Conservation (phyloP, 2,329 filamentous ascomycete genomes). For the Pseudogymnoascus sp. region DNA sequence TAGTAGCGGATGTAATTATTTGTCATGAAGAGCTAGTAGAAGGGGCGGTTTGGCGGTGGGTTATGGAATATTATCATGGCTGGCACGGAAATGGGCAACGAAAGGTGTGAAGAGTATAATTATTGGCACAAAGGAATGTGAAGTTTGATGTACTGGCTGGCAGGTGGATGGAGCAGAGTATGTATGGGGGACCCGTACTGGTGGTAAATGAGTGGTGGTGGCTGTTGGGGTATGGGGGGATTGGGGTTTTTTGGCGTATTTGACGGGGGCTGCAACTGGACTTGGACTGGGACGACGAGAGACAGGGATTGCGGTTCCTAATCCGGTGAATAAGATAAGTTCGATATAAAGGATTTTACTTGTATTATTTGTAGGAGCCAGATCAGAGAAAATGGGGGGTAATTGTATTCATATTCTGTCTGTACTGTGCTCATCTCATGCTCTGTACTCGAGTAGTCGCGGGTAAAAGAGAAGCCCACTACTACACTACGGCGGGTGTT, state of each 20-base stretch:
- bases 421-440: neutral
- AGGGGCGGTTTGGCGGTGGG: neutral
- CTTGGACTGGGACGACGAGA: neutral
- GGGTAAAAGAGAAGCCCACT: neutral
- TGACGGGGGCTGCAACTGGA: neutral
- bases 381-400: neutral
- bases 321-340: neutral
- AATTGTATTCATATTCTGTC: neutral
- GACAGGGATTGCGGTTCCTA: neutral
- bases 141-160: neutral
- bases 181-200: neutral
- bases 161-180: neutral
- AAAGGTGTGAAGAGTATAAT: neutral
- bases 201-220: neutral
- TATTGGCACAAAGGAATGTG: neutral
- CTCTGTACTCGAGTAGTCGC: neutral
- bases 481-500: neutral
- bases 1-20: slow-evolving; percentile 1
- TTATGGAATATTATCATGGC: neutral
- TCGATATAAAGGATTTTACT: neutral
- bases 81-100: neutral
- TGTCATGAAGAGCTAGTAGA: neutral
- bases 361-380: neutral
- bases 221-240: neutral
- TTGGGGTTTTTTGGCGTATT: neutral